Evolutionary conservation across 177 flowering plant species (phyloP).

Genomic region (Vitis hybrid): DNA sequence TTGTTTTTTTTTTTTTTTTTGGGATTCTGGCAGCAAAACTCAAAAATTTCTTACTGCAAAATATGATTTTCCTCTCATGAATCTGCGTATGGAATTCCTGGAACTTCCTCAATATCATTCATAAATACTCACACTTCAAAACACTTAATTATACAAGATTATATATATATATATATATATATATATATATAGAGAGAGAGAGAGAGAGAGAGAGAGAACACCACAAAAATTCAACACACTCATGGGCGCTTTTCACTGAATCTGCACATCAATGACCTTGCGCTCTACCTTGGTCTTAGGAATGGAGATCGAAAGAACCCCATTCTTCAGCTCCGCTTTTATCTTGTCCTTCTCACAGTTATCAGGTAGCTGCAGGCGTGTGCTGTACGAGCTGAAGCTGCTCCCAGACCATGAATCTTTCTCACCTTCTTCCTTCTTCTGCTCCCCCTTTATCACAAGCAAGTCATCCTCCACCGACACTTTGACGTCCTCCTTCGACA

Average conservation of each 20-base stretch:
- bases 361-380: slow-evolving; percentile 66
- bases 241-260: slow-evolving; percentile 25
- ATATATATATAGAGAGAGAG: too few relatives aligned
- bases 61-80: too few relatives aligned
- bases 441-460: slow-evolving; percentile 62
- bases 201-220: too few relatives aligned
- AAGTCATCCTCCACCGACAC: slow-evolving; percentile 63
- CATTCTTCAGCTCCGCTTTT: slow-evolving; percentile 79
- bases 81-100: too few relatives aligned
- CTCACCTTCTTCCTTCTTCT: slow-evolving; percentile 28
- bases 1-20: too few relatives aligned
- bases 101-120: too few relatives aligned
- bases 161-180: too few relatives aligned
- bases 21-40: too few relatives aligned
- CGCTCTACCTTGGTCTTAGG: slow-evolving; percentile 62
- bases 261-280: slow-evolving; percentile 67
- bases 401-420: slow-evolving; percentile 40
- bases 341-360: slow-evolving; percentile 71
- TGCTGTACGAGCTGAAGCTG: slow-evolving; percentile 48
- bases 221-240: too few relatives aligned
- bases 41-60: too few relatives aligned
- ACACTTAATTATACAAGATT: too few relatives aligned
- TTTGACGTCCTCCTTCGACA: slow-evolving; percentile 66
- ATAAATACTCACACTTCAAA: not conserved
- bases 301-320: slow-evolving; percentile 67